A percentile compares a stretch with the other conserved stretches of the same genome.
These are phyloP conservation scores for Neocucurbitaria cava DNA, from an alignment of 2,329 filamentous ascomycete genomes.

Conservation along the genomic window DNA sequence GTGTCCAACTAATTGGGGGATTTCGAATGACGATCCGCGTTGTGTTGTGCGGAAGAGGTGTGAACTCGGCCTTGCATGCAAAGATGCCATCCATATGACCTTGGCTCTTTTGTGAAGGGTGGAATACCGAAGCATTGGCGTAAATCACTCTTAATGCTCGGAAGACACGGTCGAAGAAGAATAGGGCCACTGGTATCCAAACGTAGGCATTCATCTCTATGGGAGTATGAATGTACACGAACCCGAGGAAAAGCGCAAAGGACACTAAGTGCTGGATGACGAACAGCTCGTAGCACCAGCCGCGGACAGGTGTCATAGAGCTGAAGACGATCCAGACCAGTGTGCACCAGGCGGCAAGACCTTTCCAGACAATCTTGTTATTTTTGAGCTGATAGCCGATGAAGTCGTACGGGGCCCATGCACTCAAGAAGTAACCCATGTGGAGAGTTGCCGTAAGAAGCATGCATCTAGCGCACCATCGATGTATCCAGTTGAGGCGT, in stretches of 20 bases:
- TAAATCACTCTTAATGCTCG: constrained; percentile 50
- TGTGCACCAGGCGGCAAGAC: constrained; percentile 70
- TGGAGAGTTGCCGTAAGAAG: constrained; percentile 73
- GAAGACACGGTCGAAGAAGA: constrained; percentile 68
- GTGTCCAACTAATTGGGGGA: constrained; percentile 64
- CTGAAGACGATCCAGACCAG: constrained; percentile 71
- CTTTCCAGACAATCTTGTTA: constrained; percentile 71
- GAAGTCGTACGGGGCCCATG: constrained; percentile 64
- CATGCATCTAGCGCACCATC: constrained; percentile 74
- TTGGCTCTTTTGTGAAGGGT: constrained; percentile 41
- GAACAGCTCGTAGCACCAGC: constrained; percentile 73
- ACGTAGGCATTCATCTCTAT: constrained; percentile 65
- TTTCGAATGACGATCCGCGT: constrained; percentile 64
- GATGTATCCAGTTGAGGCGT: constrained; percentile 74
- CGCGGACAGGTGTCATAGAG: constrained; percentile 68
- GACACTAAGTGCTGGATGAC: constrained; percentile 71
- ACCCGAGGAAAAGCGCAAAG: constrained; percentile 67
- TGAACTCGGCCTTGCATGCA: constrained; percentile 50
- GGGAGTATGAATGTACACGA: constrained; percentile 70
- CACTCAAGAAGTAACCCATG: constrained; percentile 70
- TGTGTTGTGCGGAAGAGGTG: constrained; percentile 60
- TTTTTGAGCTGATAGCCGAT: constrained; percentile 65
- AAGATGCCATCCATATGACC: constrained; percentile 40
- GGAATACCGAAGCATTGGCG: constrained; percentile 50
- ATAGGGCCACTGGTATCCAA: constrained; percentile 69